These are phyloP conservation scores for Pezicula neosporulosa DNA, from an alignment of 2,329 filamentous ascomycete genomes.

Conservation along the genomic window DNA sequence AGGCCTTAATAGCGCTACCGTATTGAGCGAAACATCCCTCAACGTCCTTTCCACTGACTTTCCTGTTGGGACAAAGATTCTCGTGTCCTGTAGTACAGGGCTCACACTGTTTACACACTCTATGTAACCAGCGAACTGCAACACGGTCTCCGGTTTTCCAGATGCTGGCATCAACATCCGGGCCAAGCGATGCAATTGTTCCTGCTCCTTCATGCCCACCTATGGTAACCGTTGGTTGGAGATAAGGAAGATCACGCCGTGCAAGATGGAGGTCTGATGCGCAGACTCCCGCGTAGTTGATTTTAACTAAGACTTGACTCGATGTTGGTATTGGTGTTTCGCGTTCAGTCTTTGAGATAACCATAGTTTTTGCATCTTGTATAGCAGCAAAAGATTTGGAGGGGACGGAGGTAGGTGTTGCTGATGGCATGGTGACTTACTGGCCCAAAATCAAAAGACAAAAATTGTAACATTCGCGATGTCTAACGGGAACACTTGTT, in stretches of 20 bases:
- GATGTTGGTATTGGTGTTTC: background rate
- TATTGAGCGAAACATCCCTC: conserved; percentile 69
- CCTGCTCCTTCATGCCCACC: conserved; percentile 66
- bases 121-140: conserved; percentile 57
- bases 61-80: conserved; percentile 54
- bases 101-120: conserved; percentile 48
- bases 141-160: conserved; percentile 61
- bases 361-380: no score
- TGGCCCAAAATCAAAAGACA: no score
- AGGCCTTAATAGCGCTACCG: background rate
- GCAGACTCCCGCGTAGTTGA: conserved; percentile 84
- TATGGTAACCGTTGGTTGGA: conserved; percentile 72
- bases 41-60: conserved; percentile 59
- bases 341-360: background rate
- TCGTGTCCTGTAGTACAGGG: conserved; percentile 50
- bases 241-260: conserved; percentile 81
- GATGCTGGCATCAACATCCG: conserved; percentile 46
- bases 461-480: no score
- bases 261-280: conserved; percentile 78
- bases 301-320: conserved; percentile 72
- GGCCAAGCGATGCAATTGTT: conserved; percentile 57
- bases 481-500: no score
- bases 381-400: no score
- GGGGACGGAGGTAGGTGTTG: no score
- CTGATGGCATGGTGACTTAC: no score